A percentile compares a stretch with the other conserved stretches of the same genome.
Evolutionary conservation across 768 basidiomycete species (phyloP).

Genomic region (Rubroboletus pulcherrimus): DNA sequence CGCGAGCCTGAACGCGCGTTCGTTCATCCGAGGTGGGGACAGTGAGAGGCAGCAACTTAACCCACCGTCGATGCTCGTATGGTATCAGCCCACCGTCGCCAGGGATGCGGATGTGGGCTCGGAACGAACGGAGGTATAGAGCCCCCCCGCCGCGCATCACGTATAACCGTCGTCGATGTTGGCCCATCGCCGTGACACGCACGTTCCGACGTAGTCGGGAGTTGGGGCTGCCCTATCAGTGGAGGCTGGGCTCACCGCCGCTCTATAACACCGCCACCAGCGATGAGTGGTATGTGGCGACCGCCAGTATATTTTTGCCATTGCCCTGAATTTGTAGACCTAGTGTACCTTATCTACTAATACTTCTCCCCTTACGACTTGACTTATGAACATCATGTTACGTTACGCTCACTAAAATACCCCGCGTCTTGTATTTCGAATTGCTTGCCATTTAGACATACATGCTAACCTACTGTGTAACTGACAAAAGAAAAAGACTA

Average conservation of each 20-base stretch:
- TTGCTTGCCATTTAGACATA: conserved; percentile 8
- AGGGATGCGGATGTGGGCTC: background rate
- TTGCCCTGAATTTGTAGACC: background rate
- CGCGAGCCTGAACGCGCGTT: conserved; percentile 30
- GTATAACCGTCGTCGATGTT: background rate
- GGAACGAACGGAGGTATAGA: background rate
- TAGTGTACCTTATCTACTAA: background rate
- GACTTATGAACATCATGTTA: background rate
- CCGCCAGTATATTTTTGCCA: background rate
- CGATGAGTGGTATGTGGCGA: background rate
- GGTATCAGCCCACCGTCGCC: background rate
- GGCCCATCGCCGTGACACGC: background rate
- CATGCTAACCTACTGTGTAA: conserved; percentile 4
- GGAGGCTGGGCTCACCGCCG: background rate
- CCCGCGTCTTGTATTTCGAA: background rate
- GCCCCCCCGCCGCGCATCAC: no score
- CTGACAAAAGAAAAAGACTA: conserved; percentile 17
- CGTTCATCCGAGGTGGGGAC: conserved; percentile 8
- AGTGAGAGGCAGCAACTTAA: background rate
- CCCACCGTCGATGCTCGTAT: conserved; percentile 1
- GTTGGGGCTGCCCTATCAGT: no score
- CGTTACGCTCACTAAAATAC: conserved; percentile 1
- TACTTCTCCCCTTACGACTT: background rate
- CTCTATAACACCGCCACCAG: background rate
- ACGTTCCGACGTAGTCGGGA: background rate